Percentiles rank a stretch among this genome's conserved stretches.
These are phyloP conservation scores for Populus hybrid DNA, from an alignment of 441 rosid genomes.

Conservation along the genomic window DNA sequence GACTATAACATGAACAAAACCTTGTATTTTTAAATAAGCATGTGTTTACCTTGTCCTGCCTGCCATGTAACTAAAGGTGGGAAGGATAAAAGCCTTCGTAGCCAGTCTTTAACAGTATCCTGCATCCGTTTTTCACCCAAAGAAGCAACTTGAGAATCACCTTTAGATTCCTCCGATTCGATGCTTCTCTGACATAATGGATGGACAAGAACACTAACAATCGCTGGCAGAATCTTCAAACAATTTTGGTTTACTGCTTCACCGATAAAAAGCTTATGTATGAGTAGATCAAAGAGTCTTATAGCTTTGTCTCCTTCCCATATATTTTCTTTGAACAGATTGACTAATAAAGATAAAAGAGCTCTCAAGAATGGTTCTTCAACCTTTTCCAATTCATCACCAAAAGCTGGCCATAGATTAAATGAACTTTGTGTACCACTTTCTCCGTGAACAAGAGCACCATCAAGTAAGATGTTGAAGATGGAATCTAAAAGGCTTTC, in stretches of 20 bases:
- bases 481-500: conserved; percentile 58
- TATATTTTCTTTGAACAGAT: conserved; percentile 59
- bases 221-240: conserved; percentile 68
- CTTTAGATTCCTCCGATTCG: conserved; percentile 28
- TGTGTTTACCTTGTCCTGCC: conserved; percentile 53
- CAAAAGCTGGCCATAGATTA: conserved; percentile 43
- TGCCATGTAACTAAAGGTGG: conserved; percentile 74
- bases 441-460: conserved; percentile 75
- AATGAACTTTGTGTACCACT: conserved; percentile 29
- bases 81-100: conserved; percentile 54
- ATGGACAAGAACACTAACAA: conserved; percentile 49
- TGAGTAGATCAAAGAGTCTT: conserved; percentile 51
- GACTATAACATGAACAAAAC: neutral
- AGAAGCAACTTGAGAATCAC: conserved; percentile 24
- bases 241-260: conserved; percentile 64
- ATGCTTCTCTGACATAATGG: conserved; percentile 39
- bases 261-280: conserved; percentile 71
- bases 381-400: conserved; percentile 46
- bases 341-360: conserved; percentile 57
- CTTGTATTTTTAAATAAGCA: neutral
- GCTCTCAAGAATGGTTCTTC: conserved; percentile 83
- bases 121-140: conserved; percentile 40
- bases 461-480: conserved; percentile 73
- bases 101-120: conserved; percentile 63
- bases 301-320: conserved; percentile 74